Evolutionary conservation across 2,329 filamentous ascomycete species (phyloP).

Genomic region (Myrmaecium sp.): DNA sequence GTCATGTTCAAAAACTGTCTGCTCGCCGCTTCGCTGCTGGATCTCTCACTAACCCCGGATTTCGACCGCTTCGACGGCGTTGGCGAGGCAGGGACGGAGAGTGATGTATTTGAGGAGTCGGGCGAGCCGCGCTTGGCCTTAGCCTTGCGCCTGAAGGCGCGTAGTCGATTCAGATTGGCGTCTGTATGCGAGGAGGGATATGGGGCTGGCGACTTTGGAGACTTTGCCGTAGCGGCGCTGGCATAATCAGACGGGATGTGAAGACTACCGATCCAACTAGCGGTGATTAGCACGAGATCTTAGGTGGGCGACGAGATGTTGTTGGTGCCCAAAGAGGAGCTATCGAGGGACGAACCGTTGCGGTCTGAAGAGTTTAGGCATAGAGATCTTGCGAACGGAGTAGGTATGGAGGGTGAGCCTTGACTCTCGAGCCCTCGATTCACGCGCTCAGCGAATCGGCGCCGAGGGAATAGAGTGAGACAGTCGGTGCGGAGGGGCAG

Average conservation of each 20-base stretch:
- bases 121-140: too few relatives aligned
- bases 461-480: too few relatives aligned
- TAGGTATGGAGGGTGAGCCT: too few relatives aligned
- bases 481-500: too few relatives aligned
- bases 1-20: constrained; percentile 12
- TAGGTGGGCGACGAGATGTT: neutral
- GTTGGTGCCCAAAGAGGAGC: neutral
- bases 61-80: constrained; percentile 21
- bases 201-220: constrained; percentile 6
- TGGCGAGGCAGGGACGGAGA: constrained; percentile 14
- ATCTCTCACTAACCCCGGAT: constrained; percentile 20
- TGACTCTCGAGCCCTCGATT: too few relatives aligned
- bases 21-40: constrained; percentile 11
- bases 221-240: constrained; percentile 5
- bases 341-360: constrained; percentile 18
- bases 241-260: neutral
- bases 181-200: constrained; percentile 6
- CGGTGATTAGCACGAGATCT: too few relatives aligned
- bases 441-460: too few relatives aligned
- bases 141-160: constrained; percentile 22
- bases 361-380: too few relatives aligned
- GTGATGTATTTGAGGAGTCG: too few relatives aligned
- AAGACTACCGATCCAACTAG: too few relatives aligned
- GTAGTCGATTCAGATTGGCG: constrained; percentile 23
- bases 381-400: too few relatives aligned